Evolutionary conservation across 148 eudicot species (phyloP), one percentile per base, ranked within the genome.

Genomic region (Fagopyrum homotropicum): DNA sequence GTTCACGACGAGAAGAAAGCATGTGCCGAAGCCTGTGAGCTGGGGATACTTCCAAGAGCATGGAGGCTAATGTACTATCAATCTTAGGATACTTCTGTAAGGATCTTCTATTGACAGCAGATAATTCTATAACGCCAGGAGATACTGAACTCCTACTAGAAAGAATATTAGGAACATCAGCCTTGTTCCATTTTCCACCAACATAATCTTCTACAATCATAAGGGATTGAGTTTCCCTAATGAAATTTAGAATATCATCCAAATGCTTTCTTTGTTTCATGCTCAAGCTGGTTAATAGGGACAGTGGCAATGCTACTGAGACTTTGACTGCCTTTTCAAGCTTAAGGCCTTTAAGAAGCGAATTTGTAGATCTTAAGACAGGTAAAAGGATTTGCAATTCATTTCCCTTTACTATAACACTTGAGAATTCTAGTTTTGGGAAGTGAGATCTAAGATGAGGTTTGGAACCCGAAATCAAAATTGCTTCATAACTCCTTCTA

Each of bases 1-100:
- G 76, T 74, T 73, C 84, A 74, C 89, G 82, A 2, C 61, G 84
- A 26, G 81, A 72, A 60, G 60, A 6, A 45, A 29, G 75, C 40
- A 7, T 0, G 17, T 46, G 54, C 35, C 15, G 70, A 72, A 19
- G 60, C 52, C 50, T 63, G 72, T 75, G 45, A 9, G 49, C 22
- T 35, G 56, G 47, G 54, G 81, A 45, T 54, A 54, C 45, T 76
- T 78, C 89, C 80, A 72, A 76, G 74, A 79, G 46, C 46, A 61
- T 40, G 46, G 52, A 69, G 59, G 6, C 35, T 30, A 72, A 35
- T 45, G 2, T 56, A 52, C 46, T 59, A 30, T 7, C 11, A n/a
- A 74, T 59, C 61, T 47, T 46, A 73, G 48, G 64, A 15, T 22
- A 45, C 5, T n/a, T 43, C 3, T 64, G 40, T 17, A 74, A 59